Evolutionary conservation across 1,284 basidiomycete genomes (phyloP), one percentile per base, ranked within the genome.

Genomic region (Malassezia vespertilionis): DNA sequence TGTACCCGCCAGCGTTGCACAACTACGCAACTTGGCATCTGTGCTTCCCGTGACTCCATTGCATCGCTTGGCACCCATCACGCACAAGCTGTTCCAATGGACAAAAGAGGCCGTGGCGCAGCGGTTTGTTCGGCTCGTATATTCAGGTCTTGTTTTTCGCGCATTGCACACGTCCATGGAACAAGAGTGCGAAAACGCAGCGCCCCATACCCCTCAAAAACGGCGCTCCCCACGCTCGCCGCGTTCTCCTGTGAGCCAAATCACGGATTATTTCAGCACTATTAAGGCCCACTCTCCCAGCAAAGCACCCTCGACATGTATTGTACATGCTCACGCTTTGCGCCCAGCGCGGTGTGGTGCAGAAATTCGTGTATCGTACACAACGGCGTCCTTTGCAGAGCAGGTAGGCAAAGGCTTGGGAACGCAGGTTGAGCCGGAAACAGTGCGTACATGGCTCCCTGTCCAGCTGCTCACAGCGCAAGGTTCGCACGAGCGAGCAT

Each of bases 81-180:
- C 26, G 23, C 30, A 30, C 28, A n/a, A n/a, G n/a, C n/a, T n/a
- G n/a, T 38, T 48, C 20, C 30, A 22, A 17, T 48, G 46, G 46
- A 27, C 22, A 2, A 12, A 17, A 9, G 10, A 10, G 4, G 30
- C 40, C 2, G 27, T 42, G 9, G 31, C 23, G 24, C 21, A 37
- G 22, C 28, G 44, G 12, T 34, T 46, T 26, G 35, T 18, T 28
- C 34, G 44, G 1, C 10, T 36, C 6, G 17, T 46, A n/a, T 46
- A 18, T 18, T 31, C 37, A 4, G 45, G 38, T 7, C 11, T 35
- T 0, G 27, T 40, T 12, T 3, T 40, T 6, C 39, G 14, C 2
- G 39, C 30, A 15, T 30, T 40, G 2, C 28, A 28, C 31, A 33
- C 11, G 31, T 33, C 31, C 31, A n/a, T 7, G 18, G 31, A n/a